phyloP scores from a whole-genome alignment of 805 yeast genomes.

The Spathaspora hagerdaliae region DNA sequence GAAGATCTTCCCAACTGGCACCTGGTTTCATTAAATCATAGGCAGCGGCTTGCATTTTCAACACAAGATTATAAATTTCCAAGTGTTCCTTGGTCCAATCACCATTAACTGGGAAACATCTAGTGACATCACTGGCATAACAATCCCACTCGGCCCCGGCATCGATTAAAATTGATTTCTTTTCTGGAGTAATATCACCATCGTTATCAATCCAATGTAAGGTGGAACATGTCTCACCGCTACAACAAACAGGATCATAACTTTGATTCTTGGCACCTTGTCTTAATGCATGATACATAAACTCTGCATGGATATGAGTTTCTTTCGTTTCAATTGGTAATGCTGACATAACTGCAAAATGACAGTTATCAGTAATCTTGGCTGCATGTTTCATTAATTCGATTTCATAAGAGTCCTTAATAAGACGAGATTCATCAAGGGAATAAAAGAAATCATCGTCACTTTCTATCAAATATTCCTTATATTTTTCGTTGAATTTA shows the following conservation, averaged over 20 bases:
- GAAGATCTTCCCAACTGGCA: constrained; percentile 80
- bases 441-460: constrained; percentile 58
- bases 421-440: constrained; percentile 79
- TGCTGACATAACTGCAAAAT: constrained; percentile 89
- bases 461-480: constrained; percentile 35
- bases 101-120: constrained; percentile 91
- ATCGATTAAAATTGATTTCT: constrained; percentile 74
- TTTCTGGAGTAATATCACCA: constrained; percentile 41
- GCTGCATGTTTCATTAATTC: constrained; percentile 76
- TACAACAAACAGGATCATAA: constrained; percentile 93
- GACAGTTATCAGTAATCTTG: constrained; percentile 81
- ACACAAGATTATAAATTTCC: constrained; percentile 74
- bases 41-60: constrained; percentile 74
- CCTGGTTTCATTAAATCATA: constrained; percentile 79
- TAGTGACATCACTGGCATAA: constrained; percentile 90
- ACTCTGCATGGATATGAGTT: constrained; percentile 93
- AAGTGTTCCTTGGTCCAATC: constrained; percentile 86
- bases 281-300: constrained; percentile 85
- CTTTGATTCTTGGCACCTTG: constrained; percentile 89
- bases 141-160: constrained; percentile 98
- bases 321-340: constrained; percentile 83
- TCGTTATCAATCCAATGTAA: constrained; percentile 87
- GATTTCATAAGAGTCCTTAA: constrained; percentile 82
- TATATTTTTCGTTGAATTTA: constrained; percentile 35
- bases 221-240: constrained; percentile 89